Base-by-base conservation (phyloP, 1,284 basidiomycete species). In the Omphalotus olearius region DNA sequence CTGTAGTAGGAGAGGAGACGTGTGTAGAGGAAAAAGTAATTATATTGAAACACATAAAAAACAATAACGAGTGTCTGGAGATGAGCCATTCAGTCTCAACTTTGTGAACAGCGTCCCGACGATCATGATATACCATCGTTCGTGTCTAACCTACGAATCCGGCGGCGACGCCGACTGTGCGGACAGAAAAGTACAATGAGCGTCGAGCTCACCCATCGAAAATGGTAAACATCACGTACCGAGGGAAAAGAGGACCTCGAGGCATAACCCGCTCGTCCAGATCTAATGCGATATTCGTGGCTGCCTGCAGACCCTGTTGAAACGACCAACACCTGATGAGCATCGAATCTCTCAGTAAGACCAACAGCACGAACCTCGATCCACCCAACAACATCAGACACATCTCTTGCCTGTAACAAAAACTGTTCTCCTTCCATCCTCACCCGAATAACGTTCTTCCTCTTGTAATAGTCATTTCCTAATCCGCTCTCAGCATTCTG, bases 401-500 rank as follows among this genome's bases (percentile, higher is more conserved):
- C 88, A 65, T 91, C 88, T 49, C 80, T 83, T 2, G 92, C 91
- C 71, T 99, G 97, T 57, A 99, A 65, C 64, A 99, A 73, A 69
- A 99, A 99, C 72, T 99, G 96, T 73, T 99, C 92, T 11, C 95
- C 95, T 66, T 96, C 93, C 60, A 93, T 76, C 52, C 97, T 74
- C 30, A 98, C 83, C 23, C 96, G 79, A n/a, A 99, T 93, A 36
- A 98, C 94, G 67, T 98, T 92, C 70, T 85, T 88, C 56, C 93
- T 78, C 77, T 99, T 99, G 60, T 85, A 57, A 69, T 99, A 99
- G 69, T 99, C 96, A 49, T 92, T 95, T 17, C 93, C 97, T 13
- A 98, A 69, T 18, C 96, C 96, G 55, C 87, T 90, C 72, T 98
- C 95, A 14, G 93, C 93, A 54, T 88, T 70, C 66, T 98, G 93